These are phyloP conservation scores for Fusarium hainanense DNA, from an alignment of 2,329 filamentous ascomycete genomes.

Conservation along the genomic window DNA sequence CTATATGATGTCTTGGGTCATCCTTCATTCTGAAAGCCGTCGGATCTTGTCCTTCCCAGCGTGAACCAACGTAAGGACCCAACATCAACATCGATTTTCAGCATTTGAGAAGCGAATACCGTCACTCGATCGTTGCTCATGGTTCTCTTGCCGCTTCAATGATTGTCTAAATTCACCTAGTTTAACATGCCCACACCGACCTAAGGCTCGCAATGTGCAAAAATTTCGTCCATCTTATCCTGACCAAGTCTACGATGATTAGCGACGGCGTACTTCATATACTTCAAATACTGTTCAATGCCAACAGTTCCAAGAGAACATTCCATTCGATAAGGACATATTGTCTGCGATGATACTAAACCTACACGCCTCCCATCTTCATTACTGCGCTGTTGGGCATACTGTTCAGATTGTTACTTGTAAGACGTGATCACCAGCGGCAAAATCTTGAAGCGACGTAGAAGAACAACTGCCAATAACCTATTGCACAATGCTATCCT, in stretches of 20 bases:
- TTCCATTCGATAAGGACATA: not conserved
- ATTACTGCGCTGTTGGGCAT: not conserved
- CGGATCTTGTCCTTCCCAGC: not conserved
- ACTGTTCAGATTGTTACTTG: not conserved
- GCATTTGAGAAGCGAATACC: not conserved
- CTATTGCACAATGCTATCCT: slow-evolving; percentile 15
- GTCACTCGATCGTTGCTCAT: not conserved
- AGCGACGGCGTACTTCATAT: not conserved
- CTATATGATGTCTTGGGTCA: not conserved
- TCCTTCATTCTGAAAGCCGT: not conserved
- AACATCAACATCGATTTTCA: not conserved
- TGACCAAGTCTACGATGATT: not conserved
- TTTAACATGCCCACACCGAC: not conserved
- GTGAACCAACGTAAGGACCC: not conserved
- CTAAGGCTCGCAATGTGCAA: not conserved
- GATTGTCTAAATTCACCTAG: not conserved
- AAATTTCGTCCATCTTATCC: not conserved
- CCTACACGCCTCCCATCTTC: not conserved
- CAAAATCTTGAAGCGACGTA: not conserved
- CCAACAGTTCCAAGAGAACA: not conserved
- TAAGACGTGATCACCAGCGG: not conserved
- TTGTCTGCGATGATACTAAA: not conserved
- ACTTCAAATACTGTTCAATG: not conserved
- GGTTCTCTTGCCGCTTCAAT: not conserved
- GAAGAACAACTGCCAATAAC: not conserved